phyloP scores from a whole-genome alignment of 1,139 yeast species.

The Geotrichum cucujoidarum region DNA sequence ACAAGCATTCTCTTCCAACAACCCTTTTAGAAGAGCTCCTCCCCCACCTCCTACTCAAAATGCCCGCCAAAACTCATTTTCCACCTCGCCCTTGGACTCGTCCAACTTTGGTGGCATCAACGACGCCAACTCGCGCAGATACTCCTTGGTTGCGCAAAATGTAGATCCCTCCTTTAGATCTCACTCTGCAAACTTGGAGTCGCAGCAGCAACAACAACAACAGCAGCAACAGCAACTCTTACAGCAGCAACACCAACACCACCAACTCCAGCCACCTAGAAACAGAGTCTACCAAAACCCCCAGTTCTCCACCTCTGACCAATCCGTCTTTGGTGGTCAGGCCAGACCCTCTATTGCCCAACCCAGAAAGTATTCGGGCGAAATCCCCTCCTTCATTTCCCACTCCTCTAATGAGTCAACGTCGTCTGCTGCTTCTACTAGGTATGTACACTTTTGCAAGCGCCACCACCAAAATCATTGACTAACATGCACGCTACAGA shows the following conservation, averaged over 20 bases:
- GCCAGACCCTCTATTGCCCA: neutral
- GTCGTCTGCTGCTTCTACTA: slow-evolving; percentile 4
- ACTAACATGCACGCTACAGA: neutral
- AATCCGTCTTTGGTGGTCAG: slow-evolving; percentile 8
- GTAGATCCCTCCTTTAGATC: slow-evolving; percentile 10
- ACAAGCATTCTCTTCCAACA: slow-evolving; percentile 17
- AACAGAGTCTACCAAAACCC: slow-evolving; percentile 7
- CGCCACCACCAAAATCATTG: neutral
- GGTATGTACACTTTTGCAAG: slow-evolving; percentile 1
- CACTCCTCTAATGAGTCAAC: slow-evolving; percentile 9
- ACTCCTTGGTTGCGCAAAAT: neutral
- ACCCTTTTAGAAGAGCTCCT: slow-evolving; percentile 18
- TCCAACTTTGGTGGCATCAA: slow-evolving; percentile 1
- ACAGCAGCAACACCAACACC: neutral
- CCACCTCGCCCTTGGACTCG: neutral
- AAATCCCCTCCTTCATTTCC: slow-evolving; percentile 1
- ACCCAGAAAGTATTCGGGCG: neutral
- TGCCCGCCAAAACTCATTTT: neutral
- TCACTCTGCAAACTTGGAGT: slow-evolving; percentile 9
- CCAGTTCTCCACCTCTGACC: slow-evolving; percentile 15
- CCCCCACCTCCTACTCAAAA: slow-evolving; percentile 7
- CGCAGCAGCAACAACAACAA: neutral
- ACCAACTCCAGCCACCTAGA: neutral
- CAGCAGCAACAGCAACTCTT: neutral
- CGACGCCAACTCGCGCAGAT: slow-evolving; percentile 1